Percentiles rank a stretch among this genome's conserved stretches.
These are phyloP conservation scores for Arthrobotrys megalospora DNA, from an alignment of 2,329 filamentous ascomycete species.

Conservation along the genomic window DNA sequence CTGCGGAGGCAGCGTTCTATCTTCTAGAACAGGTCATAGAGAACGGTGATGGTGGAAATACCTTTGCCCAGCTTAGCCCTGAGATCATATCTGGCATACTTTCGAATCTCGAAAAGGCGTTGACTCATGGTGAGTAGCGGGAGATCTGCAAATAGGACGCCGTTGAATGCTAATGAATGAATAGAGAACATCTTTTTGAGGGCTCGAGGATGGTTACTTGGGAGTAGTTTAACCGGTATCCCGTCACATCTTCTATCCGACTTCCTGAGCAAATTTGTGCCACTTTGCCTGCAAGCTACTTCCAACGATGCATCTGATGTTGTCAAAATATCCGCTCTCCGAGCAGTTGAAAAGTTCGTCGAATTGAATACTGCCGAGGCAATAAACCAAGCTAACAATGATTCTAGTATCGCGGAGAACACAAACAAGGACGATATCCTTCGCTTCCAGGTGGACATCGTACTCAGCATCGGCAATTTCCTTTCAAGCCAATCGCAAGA, in stretches of 20 bases:
- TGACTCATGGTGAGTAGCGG: slow-evolving; percentile 37
- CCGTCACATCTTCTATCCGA: slow-evolving; percentile 72
- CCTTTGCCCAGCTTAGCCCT: slow-evolving; percentile 38
- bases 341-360: slow-evolving; percentile 80
- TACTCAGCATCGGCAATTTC: slow-evolving; percentile 77
- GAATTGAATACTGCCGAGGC: slow-evolving; percentile 63
- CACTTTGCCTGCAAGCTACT: slow-evolving; percentile 82
- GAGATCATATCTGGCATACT: slow-evolving; percentile 39
- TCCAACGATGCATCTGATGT: slow-evolving; percentile 84
- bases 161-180: slow-evolving; percentile 62
- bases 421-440: slow-evolving; percentile 61
- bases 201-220: slow-evolving; percentile 88
- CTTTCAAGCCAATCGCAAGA: slow-evolving; percentile 69
- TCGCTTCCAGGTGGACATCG: slow-evolving; percentile 66
- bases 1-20: slow-evolving; percentile 82
- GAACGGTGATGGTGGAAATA: slow-evolving; percentile 31
- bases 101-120: slow-evolving; percentile 44
- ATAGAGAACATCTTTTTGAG: slow-evolving; percentile 82
- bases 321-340: slow-evolving; percentile 91
- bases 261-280: slow-evolving; percentile 74
- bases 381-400: slow-evolving; percentile 6
- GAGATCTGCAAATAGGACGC: neutral
- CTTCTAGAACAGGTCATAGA: slow-evolving; percentile 84
- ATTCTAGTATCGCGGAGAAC: slow-evolving; percentile 69
- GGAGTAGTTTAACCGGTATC: slow-evolving; percentile 82